A percentile compares a stretch with the other conserved stretches of the same genome.
phyloP scores from a whole-genome alignment of 2,329 filamentous ascomycete species.

The Curvularia sp. region DNA sequence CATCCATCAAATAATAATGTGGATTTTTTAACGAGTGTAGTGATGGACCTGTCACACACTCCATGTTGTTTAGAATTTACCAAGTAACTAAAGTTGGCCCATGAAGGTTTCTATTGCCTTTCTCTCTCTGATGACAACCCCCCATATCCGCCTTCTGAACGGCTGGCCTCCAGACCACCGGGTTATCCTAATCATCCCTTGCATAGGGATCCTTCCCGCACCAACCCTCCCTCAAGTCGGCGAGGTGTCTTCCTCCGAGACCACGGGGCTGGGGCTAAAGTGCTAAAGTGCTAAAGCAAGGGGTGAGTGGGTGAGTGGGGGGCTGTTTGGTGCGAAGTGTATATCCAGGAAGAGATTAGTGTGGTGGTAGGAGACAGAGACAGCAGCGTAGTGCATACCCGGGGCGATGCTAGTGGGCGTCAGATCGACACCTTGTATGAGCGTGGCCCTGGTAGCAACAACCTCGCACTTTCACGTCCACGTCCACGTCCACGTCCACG shows the following conservation, averaged over 20 bases:
- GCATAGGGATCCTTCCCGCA: neutral
- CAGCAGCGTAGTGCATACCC: neutral
- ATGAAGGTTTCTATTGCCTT: too few species aligned
- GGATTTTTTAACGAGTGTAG: too few species aligned
- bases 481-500: neutral
- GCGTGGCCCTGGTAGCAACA: neutral
- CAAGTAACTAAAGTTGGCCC: too few species aligned
- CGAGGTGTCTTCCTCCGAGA: neutral
- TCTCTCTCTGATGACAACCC: neutral
- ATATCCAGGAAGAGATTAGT: neutral
- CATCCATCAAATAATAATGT: too few species aligned
- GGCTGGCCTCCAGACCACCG: neutral
- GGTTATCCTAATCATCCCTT: neutral
- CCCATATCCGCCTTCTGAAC: neutral
- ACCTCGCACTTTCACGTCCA: neutral
- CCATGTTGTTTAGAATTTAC: too few species aligned
- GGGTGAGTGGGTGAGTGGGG: neutral
- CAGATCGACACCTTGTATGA: neutral
- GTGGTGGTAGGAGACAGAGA: neutral
- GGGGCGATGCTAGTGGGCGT: neutral
- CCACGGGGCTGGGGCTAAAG: neutral
- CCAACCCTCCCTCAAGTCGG: neutral
- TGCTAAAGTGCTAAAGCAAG: neutral
- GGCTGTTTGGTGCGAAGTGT: neutral
- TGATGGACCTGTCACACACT: too few species aligned